phyloP scores from a whole-genome alignment of 345 rosid species.

The Gossypium raimondii region DNA sequence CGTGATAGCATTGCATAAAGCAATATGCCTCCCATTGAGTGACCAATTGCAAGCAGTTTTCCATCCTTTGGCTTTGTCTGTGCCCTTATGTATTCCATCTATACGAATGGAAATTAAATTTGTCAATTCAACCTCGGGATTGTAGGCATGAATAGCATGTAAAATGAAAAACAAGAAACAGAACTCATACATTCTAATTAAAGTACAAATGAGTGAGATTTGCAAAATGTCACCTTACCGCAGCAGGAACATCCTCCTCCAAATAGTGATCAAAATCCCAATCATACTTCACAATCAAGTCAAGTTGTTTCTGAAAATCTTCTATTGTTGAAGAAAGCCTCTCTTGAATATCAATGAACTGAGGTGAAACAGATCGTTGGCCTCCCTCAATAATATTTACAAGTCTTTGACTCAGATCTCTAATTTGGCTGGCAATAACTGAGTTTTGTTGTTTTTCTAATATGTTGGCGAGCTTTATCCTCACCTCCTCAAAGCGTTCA shows the following conservation, averaged over 20 bases:
- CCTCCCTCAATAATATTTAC: slow-evolving; percentile 76
- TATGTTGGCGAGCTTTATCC: slow-evolving; percentile 62
- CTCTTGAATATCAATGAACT: slow-evolving; percentile 70
- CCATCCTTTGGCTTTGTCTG: slow-evolving; percentile 58
- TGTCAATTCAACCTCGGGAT: not conserved
- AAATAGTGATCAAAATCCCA: slow-evolving; percentile 96
- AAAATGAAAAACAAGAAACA: not conserved
- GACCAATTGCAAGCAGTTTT: slow-evolving; percentile 66
- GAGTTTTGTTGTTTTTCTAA: slow-evolving; percentile 75
- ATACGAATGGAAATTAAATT: slow-evolving; percentile 15
- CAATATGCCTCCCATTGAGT: slow-evolving; percentile 82
- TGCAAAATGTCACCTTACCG: slow-evolving; percentile 73
- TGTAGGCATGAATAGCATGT: not conserved
- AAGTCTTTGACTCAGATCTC: slow-evolving; percentile 65
- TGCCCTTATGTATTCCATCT: slow-evolving; percentile 63
- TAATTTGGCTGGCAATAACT: slow-evolving; percentile 62
- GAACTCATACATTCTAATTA: not conserved
- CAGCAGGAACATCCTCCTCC: slow-evolving; percentile 97
- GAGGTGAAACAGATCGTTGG: slow-evolving; percentile 80
- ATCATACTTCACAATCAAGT: slow-evolving; percentile 76
- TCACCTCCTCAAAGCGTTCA: slow-evolving; percentile 67
- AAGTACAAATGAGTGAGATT: slow-evolving; percentile 14
- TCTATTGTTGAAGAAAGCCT: slow-evolving; percentile 74
- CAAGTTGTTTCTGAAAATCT: slow-evolving; percentile 95
- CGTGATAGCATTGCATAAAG: slow-evolving; percentile 60